A percentile compares a stretch with the other conserved stretches of the same genome.
These are phyloP conservation scores for Colletotrichum endophyticum DNA, from an alignment of 2,329 filamentous ascomycete genomes.

Conservation along the genomic window DNA sequence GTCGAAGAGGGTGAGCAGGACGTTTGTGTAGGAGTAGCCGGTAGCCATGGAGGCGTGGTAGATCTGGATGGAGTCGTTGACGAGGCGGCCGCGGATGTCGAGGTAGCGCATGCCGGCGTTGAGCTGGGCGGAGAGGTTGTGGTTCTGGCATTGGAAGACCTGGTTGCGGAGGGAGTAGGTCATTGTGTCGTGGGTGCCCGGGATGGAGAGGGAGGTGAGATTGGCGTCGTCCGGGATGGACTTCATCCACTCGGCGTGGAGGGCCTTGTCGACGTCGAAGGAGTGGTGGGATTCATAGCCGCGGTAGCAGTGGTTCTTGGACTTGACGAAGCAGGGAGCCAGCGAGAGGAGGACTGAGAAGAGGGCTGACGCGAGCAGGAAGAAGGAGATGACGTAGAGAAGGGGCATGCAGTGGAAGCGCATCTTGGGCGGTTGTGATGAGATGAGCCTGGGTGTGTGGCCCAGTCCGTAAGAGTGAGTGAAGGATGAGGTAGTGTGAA, in stretches of 20 bases:
- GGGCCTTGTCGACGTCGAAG: slow-evolving; percentile 42
- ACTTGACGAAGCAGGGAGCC: slow-evolving; percentile 26
- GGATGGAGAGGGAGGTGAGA: slow-evolving; percentile 51
- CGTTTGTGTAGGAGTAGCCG: slow-evolving; percentile 47
- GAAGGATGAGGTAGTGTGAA: background rate
- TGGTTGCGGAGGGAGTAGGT: slow-evolving; percentile 44
- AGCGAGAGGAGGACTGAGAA: slow-evolving; percentile 28
- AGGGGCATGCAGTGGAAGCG: slow-evolving; percentile 19
- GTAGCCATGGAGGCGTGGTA: slow-evolving; percentile 53
- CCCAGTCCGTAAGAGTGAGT: background rate
- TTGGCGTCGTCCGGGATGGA: slow-evolving; percentile 42
- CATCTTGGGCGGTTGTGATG: background rate
- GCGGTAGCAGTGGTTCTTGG: slow-evolving; percentile 30
- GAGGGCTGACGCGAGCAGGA: slow-evolving; percentile 24
- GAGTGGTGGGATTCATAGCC: slow-evolving; percentile 41
- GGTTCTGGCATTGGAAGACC: slow-evolving; percentile 52
- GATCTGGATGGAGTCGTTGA: slow-evolving; percentile 47
- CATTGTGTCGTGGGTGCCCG: slow-evolving; percentile 60
- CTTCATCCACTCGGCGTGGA: slow-evolving; percentile 48
- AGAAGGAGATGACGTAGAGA: slow-evolving; percentile 20
- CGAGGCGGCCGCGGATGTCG: slow-evolving; percentile 51
- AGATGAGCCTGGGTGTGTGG: background rate
- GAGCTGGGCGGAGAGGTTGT: slow-evolving; percentile 48
- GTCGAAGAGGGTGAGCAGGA: slow-evolving; percentile 46
- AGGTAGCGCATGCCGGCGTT: slow-evolving; percentile 52